Base-by-base conservation (phyloP, 2,329 filamentous ascomycete genomes). In the Fusarium oxysporum region DNA sequence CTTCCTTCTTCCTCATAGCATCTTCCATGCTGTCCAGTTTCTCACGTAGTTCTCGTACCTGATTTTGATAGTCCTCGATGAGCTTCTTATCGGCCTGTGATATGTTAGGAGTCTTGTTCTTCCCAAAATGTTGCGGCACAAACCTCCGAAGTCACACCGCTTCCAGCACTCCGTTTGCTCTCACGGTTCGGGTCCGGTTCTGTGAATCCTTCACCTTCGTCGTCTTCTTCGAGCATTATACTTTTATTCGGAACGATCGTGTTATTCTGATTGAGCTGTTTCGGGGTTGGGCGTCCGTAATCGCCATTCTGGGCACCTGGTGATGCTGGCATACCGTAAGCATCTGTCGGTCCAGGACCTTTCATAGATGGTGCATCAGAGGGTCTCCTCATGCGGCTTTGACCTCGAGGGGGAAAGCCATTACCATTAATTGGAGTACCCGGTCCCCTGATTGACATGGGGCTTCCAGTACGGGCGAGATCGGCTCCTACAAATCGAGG, bases 221-320 rank as follows among this genome's bases (percentile, higher is more conserved):
- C 95, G 73, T 97, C 95, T 80, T 98, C 96, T 81, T 99, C 96
- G 3, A 98, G 91, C 92, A 98, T 95, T 1, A 93, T 98, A 78
- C 96, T 97, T 84, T 98, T 99, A 80, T 98, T 98, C 1, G 96
- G 96, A 37, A 98, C 93, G 77, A 98, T 97, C 0, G 95, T 98
- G 80, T 97, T 98, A 80, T 93, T 96, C 80, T 97, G 95, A 53
- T 82, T 83, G 74, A 97, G 95, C 41, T 95, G 95, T 80, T 97
- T 97, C 21, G 93, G 92, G 74, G 93, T 89, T 8, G 95, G 95
- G 50, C 93, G 88, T 45, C 92, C 92, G 72, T 91, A 92, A 58
- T 92, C 91, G 76, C 91, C 90, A 51, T 87, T 87, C 11, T 85
- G 85, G 54, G 89, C 71, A 58, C 87, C 86, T 12, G 90, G 90